Evolutionary conservation across 257 asterid species (phyloP), one percentile per base, ranked within the genome.

Genomic region (Leonotis leonurus): DNA sequence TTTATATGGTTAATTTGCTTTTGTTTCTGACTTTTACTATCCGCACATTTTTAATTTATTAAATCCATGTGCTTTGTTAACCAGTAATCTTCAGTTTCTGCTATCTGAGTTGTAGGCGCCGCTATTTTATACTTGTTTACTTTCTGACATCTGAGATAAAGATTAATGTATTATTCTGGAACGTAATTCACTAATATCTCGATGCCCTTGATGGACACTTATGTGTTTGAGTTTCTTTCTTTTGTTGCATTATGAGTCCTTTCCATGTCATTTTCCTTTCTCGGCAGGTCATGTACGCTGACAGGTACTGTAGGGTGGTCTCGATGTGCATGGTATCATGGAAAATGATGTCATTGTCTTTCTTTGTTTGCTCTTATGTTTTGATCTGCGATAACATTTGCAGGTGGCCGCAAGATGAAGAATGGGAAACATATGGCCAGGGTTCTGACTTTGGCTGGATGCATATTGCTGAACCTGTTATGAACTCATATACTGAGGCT

Each of bases 381-480:
- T 54, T 69, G 17, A 40, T 43, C 33, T 52, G 50, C 51, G 37
- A 40, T 11, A n/a, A 60, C 57, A 43, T 75, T 44, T 49, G 51
- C 78, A 89, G 97, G 87, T 82, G 94, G 97, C 80, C 95, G 45
- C 75, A 70, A 57, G 76, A 52, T 70, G 83, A 84, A 66, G 90
- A 86, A 55, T 89, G 97, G 97, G 94, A 89, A 73, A 78, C 81
- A 53, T 72, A 80, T 59, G 70, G 82, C 51, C 95, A 79, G 66
- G 69, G 69, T 77, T 74, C 88, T 67, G 97, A 84, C 54, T 89
- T 84, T 75, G 89, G 87, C 60, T 89, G 97, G 97, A 86, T 89
- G 95, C 80, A 84, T 46, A 81, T 86, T 56, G 97, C 97, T 11
- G 95, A 89, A 70, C 95, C 97, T 20, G 90, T 89, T 44, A 89